Percentiles rank a stretch among this genome's conserved stretches.
These are phyloP conservation scores for Ceratocystis destructans DNA, from an alignment of 2,329 filamentous ascomycete species.

Conservation along the genomic window DNA sequence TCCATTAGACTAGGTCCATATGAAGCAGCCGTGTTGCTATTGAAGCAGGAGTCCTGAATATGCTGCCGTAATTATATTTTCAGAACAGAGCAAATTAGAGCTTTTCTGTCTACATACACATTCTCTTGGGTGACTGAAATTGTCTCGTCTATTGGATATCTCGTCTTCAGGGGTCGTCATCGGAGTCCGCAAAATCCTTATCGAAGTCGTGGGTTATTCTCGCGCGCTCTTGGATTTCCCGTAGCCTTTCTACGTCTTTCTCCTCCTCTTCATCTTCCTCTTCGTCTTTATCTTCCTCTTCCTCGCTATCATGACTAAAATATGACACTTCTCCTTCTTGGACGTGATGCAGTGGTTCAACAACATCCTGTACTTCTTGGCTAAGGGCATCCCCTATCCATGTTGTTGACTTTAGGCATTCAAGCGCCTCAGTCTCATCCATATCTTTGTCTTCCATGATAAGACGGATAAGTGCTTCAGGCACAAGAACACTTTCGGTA, in stretches of 20 bases:
- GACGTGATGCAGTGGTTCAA: slow-evolving; percentile 20
- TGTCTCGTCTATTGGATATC: too few relatives aligned
- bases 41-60: slow-evolving; percentile 12
- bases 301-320: slow-evolving; percentile 1
- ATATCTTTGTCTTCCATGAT: slow-evolving; percentile 44
- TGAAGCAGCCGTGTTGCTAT: slow-evolving; percentile 28
- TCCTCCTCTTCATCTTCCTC: not conserved
- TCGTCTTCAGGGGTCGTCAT: slow-evolving; percentile 1
- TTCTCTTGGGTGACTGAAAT: not conserved
- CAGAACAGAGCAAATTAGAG: not conserved
- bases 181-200: slow-evolving; percentile 5
- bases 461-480: slow-evolving; percentile 47
- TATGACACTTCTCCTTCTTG: slow-evolving; percentile 22
- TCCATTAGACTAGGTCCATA: slow-evolving; percentile 27
- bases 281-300: not conserved
- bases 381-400: slow-evolving; percentile 54
- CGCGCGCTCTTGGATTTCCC: not conserved
- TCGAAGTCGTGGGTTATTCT: slow-evolving; percentile 9
- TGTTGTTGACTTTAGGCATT: slow-evolving; percentile 52
- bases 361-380: slow-evolving; percentile 38
- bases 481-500: slow-evolving; percentile 62
- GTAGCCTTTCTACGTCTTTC: not conserved
- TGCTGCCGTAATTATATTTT: not conserved
- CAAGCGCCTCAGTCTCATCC: slow-evolving; percentile 31
- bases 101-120: not conserved